A percentile compares a stretch with the other conserved stretches of the same genome.
phyloP scores from a whole-genome alignment of 75 land plant species.

The Picea sitchensis region DNA sequence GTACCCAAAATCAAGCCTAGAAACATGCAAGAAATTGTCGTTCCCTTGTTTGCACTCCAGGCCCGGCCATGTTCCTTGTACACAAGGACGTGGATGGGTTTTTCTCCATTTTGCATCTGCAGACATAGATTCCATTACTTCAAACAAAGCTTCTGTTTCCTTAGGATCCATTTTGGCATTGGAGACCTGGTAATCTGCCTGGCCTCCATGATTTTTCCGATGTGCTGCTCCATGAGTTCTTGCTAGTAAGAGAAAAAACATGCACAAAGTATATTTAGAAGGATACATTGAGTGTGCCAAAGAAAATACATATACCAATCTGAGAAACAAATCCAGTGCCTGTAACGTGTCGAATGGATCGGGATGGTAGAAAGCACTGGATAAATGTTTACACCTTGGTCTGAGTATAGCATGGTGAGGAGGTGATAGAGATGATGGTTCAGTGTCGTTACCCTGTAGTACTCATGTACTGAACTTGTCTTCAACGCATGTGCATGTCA shows the following conservation, averaged over 20 bases:
- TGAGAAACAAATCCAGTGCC: too few relatives aligned
- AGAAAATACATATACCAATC: background rate
- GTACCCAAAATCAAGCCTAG: constrained; percentile 63
- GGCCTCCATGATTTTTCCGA: background rate
- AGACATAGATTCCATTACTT: constrained; percentile 61
- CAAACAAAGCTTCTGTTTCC: constrained; percentile 54
- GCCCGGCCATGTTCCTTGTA: constrained; percentile 62
- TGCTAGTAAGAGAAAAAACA: background rate
- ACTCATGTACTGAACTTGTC: too few relatives aligned
- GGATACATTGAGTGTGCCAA: background rate
- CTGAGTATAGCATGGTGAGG: too few relatives aligned
- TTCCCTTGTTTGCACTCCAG: constrained; percentile 53
- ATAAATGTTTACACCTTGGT: too few relatives aligned
- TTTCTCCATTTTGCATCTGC: constrained; percentile 47
- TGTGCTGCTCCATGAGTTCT: background rate
- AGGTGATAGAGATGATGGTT: too few relatives aligned
- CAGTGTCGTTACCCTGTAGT: too few relatives aligned
- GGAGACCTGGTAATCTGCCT: background rate
- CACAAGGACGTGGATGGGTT: constrained; percentile 56
- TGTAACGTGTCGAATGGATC: too few relatives aligned
- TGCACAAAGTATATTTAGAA: background rate
- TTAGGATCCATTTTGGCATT: constrained; percentile 17
- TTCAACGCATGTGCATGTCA: too few relatives aligned
- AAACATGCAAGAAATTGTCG: constrained; percentile 49
- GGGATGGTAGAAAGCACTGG: too few relatives aligned